phyloP scores from a whole-genome alignment of 2,329 filamentous ascomycete genomes.

The Dothiorella sarmentorum region DNA sequence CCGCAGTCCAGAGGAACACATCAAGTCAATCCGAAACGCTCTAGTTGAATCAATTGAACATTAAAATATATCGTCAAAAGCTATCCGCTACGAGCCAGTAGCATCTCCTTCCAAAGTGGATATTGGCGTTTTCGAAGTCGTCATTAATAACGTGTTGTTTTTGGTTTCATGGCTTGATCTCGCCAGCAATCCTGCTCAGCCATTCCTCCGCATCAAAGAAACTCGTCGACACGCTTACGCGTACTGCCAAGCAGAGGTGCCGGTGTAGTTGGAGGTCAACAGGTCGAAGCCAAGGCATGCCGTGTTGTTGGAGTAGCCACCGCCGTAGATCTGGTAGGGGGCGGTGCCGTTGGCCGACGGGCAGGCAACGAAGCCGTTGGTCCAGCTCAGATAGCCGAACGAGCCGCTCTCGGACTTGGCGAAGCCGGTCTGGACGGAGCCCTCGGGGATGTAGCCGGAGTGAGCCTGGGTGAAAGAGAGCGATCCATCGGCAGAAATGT shows the following conservation, averaged over 20 bases:
- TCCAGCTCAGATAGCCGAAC: slow-evolving; percentile 30
- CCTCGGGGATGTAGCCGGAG: slow-evolving; percentile 50
- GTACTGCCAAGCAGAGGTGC: slow-evolving; percentile 35
- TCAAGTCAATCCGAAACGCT: slow-evolving; percentile 21
- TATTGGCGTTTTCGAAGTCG: not conserved
- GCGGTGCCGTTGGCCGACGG: slow-evolving; percentile 26
- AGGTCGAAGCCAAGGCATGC: slow-evolving; percentile 37
- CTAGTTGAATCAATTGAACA: not conserved
- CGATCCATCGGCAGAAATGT: slow-evolving; percentile 52
- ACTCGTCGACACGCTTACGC: not conserved
- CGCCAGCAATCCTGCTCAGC: not conserved
- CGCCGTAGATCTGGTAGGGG: slow-evolving; percentile 35
- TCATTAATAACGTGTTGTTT: not conserved
- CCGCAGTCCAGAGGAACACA: slow-evolving; percentile 26
- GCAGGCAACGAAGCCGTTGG: slow-evolving; percentile 35
- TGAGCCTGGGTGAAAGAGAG: slow-evolving; percentile 57
- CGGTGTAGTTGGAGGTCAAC: slow-evolving; percentile 27
- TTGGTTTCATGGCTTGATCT: not conserved
- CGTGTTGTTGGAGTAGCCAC: slow-evolving; percentile 20
- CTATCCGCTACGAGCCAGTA: not conserved
- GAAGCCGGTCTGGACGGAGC: slow-evolving; percentile 52
- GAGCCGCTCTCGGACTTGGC: slow-evolving; percentile 28
- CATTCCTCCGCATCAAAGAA: not conserved
- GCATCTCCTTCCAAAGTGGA: not conserved
- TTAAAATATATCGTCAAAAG: slow-evolving; percentile 1